Evolutionary conservation across 2,329 filamentous ascomycete genomes (phyloP), one percentile per base, ranked within the genome.

Genomic region (Cladosporium sp.): DNA sequence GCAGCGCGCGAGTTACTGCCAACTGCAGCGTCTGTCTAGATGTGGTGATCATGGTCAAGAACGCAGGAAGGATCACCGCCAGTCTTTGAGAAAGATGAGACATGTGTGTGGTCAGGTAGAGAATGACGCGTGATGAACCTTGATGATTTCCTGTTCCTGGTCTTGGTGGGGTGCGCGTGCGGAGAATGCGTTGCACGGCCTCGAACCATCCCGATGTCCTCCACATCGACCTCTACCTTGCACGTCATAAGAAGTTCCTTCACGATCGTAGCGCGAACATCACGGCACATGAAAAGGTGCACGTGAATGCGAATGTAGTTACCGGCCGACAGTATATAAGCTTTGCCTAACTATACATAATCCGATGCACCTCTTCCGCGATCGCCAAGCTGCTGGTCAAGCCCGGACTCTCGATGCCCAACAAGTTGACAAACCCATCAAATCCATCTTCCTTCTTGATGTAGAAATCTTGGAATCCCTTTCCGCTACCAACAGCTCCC

Each of bases 351-450:
- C 71, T 64, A 73, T 88, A 87, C 71, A 88, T 69, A 60, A 88
- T 74, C 1, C 72, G 76, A 71, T 86, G 80, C 11, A 97, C 93
- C 82, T 86, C 85, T 75, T 96, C 92, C 3, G 85, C 93, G 78
- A 97, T 94, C 1, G 93, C 93, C 80, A 98, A 80, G 72, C 86
- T 88, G 77, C 92, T 95, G 57, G 94, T 98, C 77, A 98, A 80
- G 4, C 94, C 94, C 0, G 94, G 94, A 78, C 92, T 96, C 82
- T 98, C 94, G 71, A 97, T 97, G 0, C 93, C 94, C 72, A 98
- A 75, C 71, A 98, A 76, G 81, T 97, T 97, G 10, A 98, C 85
- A 85, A 94, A 97, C 1, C 92, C 93, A 1, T 86, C 80, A 73
- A 87, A 93, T 0, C 91, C 93, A 1, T 92, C 86, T 78, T 97